Percentiles rank a stretch among this genome's conserved stretches.
phyloP scores from a whole-genome alignment of 257 asterid genomes.

The Avicennia marina region DNA sequence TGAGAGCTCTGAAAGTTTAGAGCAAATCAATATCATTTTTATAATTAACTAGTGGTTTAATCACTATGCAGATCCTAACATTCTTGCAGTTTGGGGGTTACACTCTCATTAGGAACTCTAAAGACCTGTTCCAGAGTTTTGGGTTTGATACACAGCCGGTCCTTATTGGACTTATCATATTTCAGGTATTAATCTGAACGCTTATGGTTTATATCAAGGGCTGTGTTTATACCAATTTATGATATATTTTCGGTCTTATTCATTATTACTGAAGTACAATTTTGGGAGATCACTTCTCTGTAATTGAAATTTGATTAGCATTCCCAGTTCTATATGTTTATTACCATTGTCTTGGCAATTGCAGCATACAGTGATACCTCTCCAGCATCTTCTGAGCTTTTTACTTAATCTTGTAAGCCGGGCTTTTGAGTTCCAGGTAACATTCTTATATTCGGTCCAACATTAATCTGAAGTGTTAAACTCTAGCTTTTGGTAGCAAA shows the following conservation, averaged over 20 bases:
- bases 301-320: not conserved
- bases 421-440: constrained; percentile 95
- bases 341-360: constrained; percentile 21
- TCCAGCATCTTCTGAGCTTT: constrained; percentile 87
- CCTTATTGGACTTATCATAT: constrained; percentile 90
- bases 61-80: constrained; percentile 66
- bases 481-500: constrained; percentile 7
- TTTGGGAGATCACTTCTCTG: too few relatives aligned
- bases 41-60: constrained; percentile 14
- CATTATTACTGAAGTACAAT: too few relatives aligned
- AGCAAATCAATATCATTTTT: not conserved
- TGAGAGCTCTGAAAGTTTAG: too few relatives aligned
- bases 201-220: too few relatives aligned
- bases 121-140: constrained; percentile 88
- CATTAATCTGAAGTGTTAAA: not conserved
- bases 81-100: constrained; percentile 94
- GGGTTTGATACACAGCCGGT: constrained; percentile 98
- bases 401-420: constrained; percentile 91
- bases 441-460: constrained; percentile 5
- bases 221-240: not conserved
- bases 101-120: constrained; percentile 92
- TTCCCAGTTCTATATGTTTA: not conserved
- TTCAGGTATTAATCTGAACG: constrained; percentile 87
- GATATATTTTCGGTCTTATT: too few relatives aligned
- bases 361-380: constrained; percentile 97